Evolutionary conservation across 1,284 basidiomycete genomes (phyloP).

Genomic region (Athelia sp.): DNA sequence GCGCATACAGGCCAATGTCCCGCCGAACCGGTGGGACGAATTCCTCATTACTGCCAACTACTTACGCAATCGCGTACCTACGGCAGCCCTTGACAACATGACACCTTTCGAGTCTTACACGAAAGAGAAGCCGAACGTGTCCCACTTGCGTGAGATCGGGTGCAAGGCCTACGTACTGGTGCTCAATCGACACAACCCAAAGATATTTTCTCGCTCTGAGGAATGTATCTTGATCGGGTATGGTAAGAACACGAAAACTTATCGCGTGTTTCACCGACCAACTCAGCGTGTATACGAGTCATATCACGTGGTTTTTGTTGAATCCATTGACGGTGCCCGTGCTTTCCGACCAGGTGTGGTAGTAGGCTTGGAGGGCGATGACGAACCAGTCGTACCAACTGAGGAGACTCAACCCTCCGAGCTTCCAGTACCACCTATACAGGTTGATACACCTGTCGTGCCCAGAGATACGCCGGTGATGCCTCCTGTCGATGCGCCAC

Average conservation of each 20-base stretch:
- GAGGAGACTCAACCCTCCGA: no score
- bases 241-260: constrained; percentile 14
- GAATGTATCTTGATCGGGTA: constrained; percentile 23
- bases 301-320: constrained; percentile 22
- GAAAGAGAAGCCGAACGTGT: constrained; percentile 18
- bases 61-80: constrained; percentile 5
- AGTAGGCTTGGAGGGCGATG: background rate
- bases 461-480: no score
- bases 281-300: constrained; percentile 15
- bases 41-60: constrained; percentile 2
- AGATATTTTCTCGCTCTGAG: constrained; percentile 11
- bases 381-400: background rate
- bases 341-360: background rate
- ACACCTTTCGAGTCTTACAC: constrained; percentile 18
- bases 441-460: no score
- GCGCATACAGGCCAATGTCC: constrained; percentile 1
- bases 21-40: constrained; percentile 8
- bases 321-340: constrained; percentile 9
- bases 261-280: constrained; percentile 12
- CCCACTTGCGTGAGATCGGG: constrained; percentile 19
- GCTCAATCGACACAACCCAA: constrained; percentile 12
- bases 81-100: constrained; percentile 6
- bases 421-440: no score
- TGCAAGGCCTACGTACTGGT: constrained; percentile 15
- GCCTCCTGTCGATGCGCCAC: no score